phyloP scores from a whole-genome alignment of 177 flowering plant genomes.

The Vitis hybrid region DNA sequence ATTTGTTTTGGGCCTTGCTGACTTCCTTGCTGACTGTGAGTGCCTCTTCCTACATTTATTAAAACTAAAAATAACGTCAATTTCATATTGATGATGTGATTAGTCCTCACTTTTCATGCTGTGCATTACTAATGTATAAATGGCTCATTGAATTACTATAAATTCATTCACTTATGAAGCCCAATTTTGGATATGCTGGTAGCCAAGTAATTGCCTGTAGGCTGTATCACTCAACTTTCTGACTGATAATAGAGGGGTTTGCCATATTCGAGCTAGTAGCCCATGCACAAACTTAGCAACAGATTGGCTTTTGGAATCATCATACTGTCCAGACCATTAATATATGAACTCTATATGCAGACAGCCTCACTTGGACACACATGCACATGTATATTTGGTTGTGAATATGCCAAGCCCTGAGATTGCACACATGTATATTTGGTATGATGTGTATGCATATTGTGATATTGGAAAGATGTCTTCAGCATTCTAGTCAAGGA shows the following conservation, averaged over 20 bases:
- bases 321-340: too few species aligned
- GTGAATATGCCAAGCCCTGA: too few species aligned
- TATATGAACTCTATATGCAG: too few species aligned
- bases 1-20: slow-evolving; percentile 86
- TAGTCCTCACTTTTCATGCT: not conserved
- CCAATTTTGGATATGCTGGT: not conserved
- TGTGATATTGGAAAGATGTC: not conserved
- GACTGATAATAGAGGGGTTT: too few species aligned
- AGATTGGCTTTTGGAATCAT: too few species aligned
- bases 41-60: slow-evolving; percentile 10
- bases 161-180: not conserved
- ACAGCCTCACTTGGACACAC: too few species aligned
- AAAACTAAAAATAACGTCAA: not conserved
- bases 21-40: slow-evolving; percentile 94
- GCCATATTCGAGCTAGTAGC: too few species aligned
- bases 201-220: not conserved
- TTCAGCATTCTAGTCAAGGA: not conserved
- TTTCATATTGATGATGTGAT: not conserved
- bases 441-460: not conserved
- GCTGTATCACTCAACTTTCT: too few species aligned
- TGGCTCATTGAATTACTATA: not conserved
- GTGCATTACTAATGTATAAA: not conserved
- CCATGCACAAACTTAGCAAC: too few species aligned
- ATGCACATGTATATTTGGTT: too few species aligned
- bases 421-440: not conserved